A percentile compares a stretch with the other conserved stretches of the same genome.
phyloP scores from a whole-genome alignment of 768 basidiomycete species.

The Collybia mongolica region DNA sequence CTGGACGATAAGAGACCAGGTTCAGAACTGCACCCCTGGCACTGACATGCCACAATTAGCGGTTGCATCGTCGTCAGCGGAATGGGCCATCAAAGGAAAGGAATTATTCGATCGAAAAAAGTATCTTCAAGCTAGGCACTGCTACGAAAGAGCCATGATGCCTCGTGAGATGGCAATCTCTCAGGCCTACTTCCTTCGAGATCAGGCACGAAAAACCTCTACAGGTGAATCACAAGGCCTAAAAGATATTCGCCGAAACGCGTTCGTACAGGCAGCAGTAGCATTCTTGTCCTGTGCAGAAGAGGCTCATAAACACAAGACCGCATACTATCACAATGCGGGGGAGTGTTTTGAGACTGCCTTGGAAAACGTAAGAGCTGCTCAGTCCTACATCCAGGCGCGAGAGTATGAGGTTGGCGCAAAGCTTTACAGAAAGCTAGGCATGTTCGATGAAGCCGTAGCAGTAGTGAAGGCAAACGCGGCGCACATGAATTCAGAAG shows the following conservation, averaged over 20 bases:
- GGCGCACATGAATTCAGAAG: conserved; percentile 23
- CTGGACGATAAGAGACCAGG: conserved; percentile 45
- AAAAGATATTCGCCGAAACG: conserved; percentile 21
- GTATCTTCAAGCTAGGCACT: conserved; percentile 54
- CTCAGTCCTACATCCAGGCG: conserved; percentile 38
- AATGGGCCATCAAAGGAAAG: conserved; percentile 34
- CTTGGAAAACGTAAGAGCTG: conserved; percentile 41
- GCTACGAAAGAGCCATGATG: conserved; percentile 47
- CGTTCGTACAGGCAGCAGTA: conserved; percentile 45
- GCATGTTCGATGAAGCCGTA: conserved; percentile 53
- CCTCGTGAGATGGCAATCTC: conserved; percentile 44
- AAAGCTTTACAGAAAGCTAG: conserved; percentile 45
- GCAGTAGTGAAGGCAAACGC: conserved; percentile 37
- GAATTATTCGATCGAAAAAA: conserved; percentile 37
- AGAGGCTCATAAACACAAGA: conserved; percentile 24
- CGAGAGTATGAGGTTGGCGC: conserved; percentile 43
- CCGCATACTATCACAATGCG: conserved; percentile 38
- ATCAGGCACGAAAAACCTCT: conserved; percentile 41
- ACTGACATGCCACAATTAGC: conserved; percentile 54
- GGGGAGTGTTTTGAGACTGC: conserved; percentile 46
- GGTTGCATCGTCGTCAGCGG: conserved; percentile 44
- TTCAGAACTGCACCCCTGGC: conserved; percentile 48
- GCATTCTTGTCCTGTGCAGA: conserved; percentile 45
- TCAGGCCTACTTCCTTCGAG: conserved; percentile 52
- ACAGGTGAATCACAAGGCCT: conserved; percentile 8